phyloP scores from a whole-genome alignment of 1,139 yeast genomes.

The Debaryomycetaceae sp. region DNA sequence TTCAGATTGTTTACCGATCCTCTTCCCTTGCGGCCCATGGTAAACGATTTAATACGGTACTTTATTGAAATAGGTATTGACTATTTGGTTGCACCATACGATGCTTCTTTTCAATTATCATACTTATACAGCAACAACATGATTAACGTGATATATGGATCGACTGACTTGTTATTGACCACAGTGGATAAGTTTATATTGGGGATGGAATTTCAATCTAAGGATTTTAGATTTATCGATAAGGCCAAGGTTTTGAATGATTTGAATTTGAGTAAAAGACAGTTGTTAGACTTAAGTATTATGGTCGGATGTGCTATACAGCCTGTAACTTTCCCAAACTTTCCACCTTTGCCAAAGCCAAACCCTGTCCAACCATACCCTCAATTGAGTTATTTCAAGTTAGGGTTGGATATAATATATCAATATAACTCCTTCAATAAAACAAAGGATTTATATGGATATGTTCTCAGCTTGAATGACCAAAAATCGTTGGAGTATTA shows the following conservation, averaged over 20 bases:
- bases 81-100: constrained; percentile 78
- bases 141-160: constrained; percentile 79
- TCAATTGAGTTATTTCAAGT: constrained; percentile 41
- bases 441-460: constrained; percentile 31
- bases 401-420: constrained; percentile 42
- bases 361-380: constrained; percentile 43
- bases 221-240: constrained; percentile 66
- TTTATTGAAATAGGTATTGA: constrained; percentile 58
- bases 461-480: constrained; percentile 36
- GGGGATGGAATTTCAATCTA: constrained; percentile 64
- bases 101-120: constrained; percentile 77
- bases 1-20: constrained; percentile 49
- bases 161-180: constrained; percentile 72
- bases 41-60: constrained; percentile 54
- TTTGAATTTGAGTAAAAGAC: constrained; percentile 56
- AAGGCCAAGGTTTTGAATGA: constrained; percentile 58
- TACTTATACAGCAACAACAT: constrained; percentile 55
- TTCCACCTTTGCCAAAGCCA: constrained; percentile 51
- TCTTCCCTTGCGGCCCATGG: constrained; percentile 46
- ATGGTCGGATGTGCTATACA: constrained; percentile 79
- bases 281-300: constrained; percentile 69
- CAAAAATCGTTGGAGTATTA: constrained; percentile 36
- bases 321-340: constrained; percentile 57
- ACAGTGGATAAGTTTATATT: constrained; percentile 68
- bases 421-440: constrained; percentile 30